Base-by-base conservation (phyloP, 257 asterid genomes). In the Solanum pennellii region DNA sequence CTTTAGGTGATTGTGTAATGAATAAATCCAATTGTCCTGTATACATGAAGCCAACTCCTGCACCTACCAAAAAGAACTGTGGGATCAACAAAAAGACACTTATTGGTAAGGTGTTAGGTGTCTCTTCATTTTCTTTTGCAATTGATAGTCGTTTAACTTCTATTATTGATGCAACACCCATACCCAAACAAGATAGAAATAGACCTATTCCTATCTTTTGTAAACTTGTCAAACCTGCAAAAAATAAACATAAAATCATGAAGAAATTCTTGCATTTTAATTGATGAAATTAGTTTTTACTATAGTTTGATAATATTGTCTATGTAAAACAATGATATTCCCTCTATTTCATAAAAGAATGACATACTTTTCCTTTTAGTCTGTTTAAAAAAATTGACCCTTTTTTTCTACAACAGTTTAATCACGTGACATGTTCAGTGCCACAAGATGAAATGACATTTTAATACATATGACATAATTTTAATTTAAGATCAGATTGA, bases 1-100 rank as follows among this genome's bases (percentile, higher is more conserved):
- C 91, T 85, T 89, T 91, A 2, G 93, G 95, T 49, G 93, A 91
- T 72, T 91, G 90, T 4, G 91, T 88, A 71, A 91, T 88, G 90
- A 91, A 92, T 86, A 92, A 90, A 79, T 91, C 92, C 12, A 90
- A 75, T 45, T 92, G 94, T 7, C 93, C 93, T n/a, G 87, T 90
- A 75, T 88, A 90, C 29, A 86, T 89, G 65, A 92, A 92, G 27
- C 91, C 94, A 27, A 88, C 93, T 8, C 92, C 93, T 1, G 92
- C 72, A 29, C 93, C 94, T 59, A 92, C 89, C 47, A 91, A 66
- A 33, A 93, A 44, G 86, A 93, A 90, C 5, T 93, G 95, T 44
- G 94, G 94, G 84, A 90, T 89, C 47, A 93, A 44, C 14, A 89
- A 47, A 84, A 85, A 90, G 49, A 91, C 94, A 59, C 89, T 89